Conservation (phyloP, 2,329 filamentous ascomycete species). For the Aspergillus fischeri region DNA sequence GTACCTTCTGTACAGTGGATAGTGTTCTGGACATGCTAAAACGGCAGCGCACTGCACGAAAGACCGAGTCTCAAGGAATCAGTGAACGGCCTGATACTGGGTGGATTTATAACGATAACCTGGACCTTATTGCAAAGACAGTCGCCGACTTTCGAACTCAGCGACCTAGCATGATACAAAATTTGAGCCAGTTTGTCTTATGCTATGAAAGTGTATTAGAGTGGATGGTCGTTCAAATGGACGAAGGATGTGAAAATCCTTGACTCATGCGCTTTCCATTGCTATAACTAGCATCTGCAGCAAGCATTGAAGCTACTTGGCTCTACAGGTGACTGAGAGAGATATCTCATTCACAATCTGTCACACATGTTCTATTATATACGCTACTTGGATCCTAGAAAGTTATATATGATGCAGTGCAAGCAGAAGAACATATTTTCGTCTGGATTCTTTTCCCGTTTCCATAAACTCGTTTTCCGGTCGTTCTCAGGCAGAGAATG, state of each 20-base stretch:
- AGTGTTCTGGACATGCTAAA: conserved; percentile 96
- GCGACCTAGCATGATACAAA: conserved; percentile 94
- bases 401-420: not conserved
- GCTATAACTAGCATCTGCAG: not conserved
- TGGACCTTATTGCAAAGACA: conserved; percentile 79
- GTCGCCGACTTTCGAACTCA: conserved; percentile 89
- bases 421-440: not conserved
- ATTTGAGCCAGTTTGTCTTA: conserved; percentile 84
- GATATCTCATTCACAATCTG: not conserved
- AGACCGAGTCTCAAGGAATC: conserved; percentile 10
- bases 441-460: not conserved
- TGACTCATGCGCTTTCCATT: not conserved
- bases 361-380: not conserved
- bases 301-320: not conserved
- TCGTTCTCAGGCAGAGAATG: not conserved
- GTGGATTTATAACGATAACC: conserved; percentile 66
- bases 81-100: conserved; percentile 35
- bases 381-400: not conserved
- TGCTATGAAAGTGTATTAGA: conserved; percentile 95
- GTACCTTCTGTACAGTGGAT: conserved; percentile 94
- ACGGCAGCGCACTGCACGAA: conserved; percentile 58
- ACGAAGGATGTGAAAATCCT: conserved; percentile 8
- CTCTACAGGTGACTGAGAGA: not conserved
- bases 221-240: conserved; percentile 58
- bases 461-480: not conserved